These are phyloP conservation scores for Ocimum tenuiflorum DNA, from an alignment of 257 asterid species.

Conservation along the genomic window DNA sequence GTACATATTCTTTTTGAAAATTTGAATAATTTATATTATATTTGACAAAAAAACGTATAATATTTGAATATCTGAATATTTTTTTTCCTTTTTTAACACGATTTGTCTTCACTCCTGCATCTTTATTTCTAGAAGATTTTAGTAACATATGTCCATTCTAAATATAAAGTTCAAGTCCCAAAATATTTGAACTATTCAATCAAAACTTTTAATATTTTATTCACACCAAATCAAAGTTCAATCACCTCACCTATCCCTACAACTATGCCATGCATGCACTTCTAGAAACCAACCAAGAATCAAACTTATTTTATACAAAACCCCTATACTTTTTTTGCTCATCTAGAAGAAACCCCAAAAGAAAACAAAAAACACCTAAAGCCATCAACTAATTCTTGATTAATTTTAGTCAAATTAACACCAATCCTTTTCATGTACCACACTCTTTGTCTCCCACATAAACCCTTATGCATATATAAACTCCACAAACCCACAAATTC, in stretches of 20 bases:
- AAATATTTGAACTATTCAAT: not conserved
- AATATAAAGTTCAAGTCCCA: not conserved
- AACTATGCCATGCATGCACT: constrained; percentile 2
- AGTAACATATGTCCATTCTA: not conserved
- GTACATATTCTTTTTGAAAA: too few species aligned
- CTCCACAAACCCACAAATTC: constrained; percentile 1
- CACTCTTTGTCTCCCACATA: constrained; percentile 28
- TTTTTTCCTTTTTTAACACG: too few species aligned
- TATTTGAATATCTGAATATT: too few species aligned
- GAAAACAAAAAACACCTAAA: not conserved
- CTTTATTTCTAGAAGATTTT: not conserved
- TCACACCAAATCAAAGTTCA: not conserved
- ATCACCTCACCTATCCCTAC: not conserved
- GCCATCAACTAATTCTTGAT: constrained; percentile 17
- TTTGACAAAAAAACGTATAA: too few species aligned
- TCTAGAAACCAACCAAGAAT: constrained; percentile 23
- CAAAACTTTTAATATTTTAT: not conserved
- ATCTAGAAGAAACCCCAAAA: constrained; percentile 23
- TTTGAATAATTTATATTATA: too few species aligned
- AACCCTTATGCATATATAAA: constrained; percentile 19
- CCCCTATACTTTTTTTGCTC: not conserved
- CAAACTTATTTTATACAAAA: not conserved
- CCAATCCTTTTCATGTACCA: constrained; percentile 24
- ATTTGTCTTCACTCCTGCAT: too few species aligned
- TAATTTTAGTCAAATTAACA: constrained; percentile 9